A percentile compares a stretch with the other conserved stretches of the same genome.
Evolutionary conservation across 164 flowering plant species (phyloP).

Genomic region (Kingdonia uniflora): DNA sequence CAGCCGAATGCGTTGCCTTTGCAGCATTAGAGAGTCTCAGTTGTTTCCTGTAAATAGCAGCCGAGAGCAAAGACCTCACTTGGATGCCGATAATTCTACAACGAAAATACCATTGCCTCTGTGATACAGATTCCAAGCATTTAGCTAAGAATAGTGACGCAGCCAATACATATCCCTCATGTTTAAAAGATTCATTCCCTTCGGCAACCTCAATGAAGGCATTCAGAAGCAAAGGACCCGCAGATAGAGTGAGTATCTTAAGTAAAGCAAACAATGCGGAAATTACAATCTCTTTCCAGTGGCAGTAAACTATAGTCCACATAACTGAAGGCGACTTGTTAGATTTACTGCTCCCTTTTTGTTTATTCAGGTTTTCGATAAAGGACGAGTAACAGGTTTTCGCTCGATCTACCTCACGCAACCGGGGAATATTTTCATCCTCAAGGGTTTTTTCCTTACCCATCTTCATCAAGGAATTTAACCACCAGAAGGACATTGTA

Average conservation of each 20-base stretch:
- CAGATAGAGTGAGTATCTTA: conserved; percentile 33
- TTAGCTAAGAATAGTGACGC: conserved; percentile 31
- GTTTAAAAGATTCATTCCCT: conserved; percentile 28
- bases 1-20: conserved; percentile 36
- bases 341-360: conserved; percentile 15
- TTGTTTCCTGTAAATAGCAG: conserved; percentile 65
- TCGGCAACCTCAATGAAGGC: conserved; percentile 60
- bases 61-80: conserved; percentile 46
- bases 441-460: conserved; percentile 39
- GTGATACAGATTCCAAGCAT: conserved; percentile 45
- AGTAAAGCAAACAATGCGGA: conserved; percentile 55
- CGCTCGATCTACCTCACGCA: conserved; percentile 38
- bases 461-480: conserved; percentile 46
- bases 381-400: conserved; percentile 31
- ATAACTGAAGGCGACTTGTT: conserved; percentile 23
- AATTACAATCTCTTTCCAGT: conserved; percentile 33
- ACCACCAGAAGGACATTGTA: conserved; percentile 56
- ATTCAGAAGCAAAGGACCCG: conserved; percentile 48
- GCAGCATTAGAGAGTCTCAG: conserved; percentile 44
- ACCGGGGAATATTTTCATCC: conserved; percentile 37
- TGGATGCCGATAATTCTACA: conserved; percentile 45
- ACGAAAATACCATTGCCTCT: conserved; percentile 58
- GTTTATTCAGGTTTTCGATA: conserved; percentile 20
- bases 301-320: conserved; percentile 28
- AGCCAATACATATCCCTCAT: conserved; percentile 47